Percentiles rank a stretch among this genome's conserved stretches.
These are phyloP conservation scores for Geranium brycei DNA, from an alignment of 345 rosid genomes.

Conservation along the genomic window DNA sequence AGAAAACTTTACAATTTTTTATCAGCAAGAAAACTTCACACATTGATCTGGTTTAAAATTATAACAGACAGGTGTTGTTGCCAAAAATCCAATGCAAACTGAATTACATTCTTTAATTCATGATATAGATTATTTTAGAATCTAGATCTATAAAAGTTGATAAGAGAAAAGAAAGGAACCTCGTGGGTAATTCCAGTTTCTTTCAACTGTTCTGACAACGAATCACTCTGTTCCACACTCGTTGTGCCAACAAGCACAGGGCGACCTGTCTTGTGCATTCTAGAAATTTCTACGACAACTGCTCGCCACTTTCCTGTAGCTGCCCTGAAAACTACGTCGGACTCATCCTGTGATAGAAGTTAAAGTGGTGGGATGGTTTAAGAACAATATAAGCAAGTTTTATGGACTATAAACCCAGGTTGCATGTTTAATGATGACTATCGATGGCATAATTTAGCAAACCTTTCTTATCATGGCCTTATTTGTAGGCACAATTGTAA, in stretches of 20 bases:
- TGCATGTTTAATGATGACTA: not conserved
- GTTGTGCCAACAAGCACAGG: slow-evolving; percentile 97
- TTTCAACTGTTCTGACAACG: slow-evolving; percentile 61
- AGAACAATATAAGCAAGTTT: not conserved
- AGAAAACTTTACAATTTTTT: not conserved
- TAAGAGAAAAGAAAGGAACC: slow-evolving; percentile 28
- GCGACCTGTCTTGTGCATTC: slow-evolving; percentile 86
- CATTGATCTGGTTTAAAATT: not conserved
- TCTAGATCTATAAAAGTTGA: not conserved
- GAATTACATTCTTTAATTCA: not conserved
- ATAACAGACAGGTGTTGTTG: not conserved
- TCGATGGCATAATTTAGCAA: not conserved
- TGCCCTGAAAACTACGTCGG: slow-evolving; percentile 94
- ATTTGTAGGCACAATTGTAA: slow-evolving; percentile 91
- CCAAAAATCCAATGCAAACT: not conserved
- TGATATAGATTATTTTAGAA: not conserved
- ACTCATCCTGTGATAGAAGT: slow-evolving; percentile 65
- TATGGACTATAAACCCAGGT: not conserved
- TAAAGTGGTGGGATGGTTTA: slow-evolving; percentile 2
- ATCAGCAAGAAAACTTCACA: not conserved
- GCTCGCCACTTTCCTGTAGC: slow-evolving; percentile 87
- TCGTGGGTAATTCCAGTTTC: slow-evolving; percentile 87
- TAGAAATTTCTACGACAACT: slow-evolving; percentile 86
- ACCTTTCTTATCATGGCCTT: slow-evolving; percentile 97
- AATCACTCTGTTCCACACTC: slow-evolving; percentile 98